A percentile compares a stretch with the other conserved stretches of the same genome.
These are phyloP conservation scores for Colletotrichum falcatum DNA, from an alignment of 2,329 filamentous ascomycete species.

Conservation along the genomic window DNA sequence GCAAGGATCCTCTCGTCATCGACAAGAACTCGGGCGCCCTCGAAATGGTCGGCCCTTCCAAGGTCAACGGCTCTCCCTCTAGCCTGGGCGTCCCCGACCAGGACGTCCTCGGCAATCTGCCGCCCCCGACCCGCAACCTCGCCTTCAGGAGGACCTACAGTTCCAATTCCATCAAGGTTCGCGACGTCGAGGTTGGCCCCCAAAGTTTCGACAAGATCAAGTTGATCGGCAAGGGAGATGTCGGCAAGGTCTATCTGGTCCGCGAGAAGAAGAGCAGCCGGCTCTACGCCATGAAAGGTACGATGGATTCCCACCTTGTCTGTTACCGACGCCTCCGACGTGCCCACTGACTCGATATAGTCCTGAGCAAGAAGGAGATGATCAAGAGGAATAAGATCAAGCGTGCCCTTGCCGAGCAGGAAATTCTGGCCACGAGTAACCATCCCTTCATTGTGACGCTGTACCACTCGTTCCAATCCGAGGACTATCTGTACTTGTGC, in stretches of 20 bases:
- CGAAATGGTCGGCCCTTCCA: constrained; percentile 58
- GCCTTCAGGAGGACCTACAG: constrained; percentile 96
- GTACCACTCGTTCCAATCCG: constrained; percentile 99
- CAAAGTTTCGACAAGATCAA: constrained; percentile 99
- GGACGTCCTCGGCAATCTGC: constrained; percentile 70
- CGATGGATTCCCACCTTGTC: constrained; percentile 44
- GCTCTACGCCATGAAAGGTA: constrained; percentile 99
- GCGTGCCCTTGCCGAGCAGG: constrained; percentile 94
- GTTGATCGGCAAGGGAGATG: constrained; percentile 97
- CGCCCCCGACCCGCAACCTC: constrained; percentile 74
- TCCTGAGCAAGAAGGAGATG: constrained; percentile 99
- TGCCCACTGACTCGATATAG: constrained; percentile 64
- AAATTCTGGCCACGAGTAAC: constrained; percentile 98
- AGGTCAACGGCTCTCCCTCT: constrained; percentile 48
- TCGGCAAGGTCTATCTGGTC: constrained; percentile 97
- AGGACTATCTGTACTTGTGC: constrained; percentile 98
- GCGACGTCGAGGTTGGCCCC: constrained; percentile 95
- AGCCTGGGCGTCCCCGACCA: constrained; percentile 54
- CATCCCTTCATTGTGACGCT: constrained; percentile 99
- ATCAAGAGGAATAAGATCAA: constrained; percentile 99
- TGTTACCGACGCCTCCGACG: constrained; percentile 1
- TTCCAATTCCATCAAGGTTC: constrained; percentile 98
- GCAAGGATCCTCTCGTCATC: constrained; percentile 80
- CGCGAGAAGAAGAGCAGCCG: constrained; percentile 97
- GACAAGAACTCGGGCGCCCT: constrained; percentile 64